Evolutionary conservation across 495 filamentous ascomycete genomes (phyloP).

Genomic region (Beverwykella pulmonaria): DNA sequence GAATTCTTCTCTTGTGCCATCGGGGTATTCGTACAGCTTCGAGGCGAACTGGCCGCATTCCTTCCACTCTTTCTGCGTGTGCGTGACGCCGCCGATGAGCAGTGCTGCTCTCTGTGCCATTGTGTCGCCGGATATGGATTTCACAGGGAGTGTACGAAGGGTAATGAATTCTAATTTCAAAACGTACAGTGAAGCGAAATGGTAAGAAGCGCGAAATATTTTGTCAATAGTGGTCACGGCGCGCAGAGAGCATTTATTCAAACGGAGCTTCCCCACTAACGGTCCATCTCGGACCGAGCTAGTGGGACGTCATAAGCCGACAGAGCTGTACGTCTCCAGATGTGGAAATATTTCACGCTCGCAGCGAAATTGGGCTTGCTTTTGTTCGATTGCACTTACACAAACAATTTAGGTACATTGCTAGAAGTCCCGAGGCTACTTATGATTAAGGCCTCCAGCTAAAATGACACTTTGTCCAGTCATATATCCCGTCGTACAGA

Average conservation of each 20-base stretch:
- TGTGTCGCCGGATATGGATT: neutral
- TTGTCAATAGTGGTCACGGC: neutral
- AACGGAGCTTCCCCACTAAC: neutral
- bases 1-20: slow-evolving; percentile 42
- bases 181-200: neutral
- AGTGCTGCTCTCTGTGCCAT: slow-evolving; percentile 36
- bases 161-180: neutral
- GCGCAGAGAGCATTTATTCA: slow-evolving; percentile 5
- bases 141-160: neutral
- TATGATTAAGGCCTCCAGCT: slow-evolving; percentile 43
- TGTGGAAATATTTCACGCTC: slow-evolving; percentile 10
- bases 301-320: neutral
- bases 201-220: neutral
- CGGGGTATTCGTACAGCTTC: slow-evolving; percentile 41
- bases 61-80: slow-evolving; percentile 44
- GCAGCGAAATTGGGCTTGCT: neutral
- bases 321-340: neutral
- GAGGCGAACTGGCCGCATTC: slow-evolving; percentile 31
- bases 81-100: slow-evolving; percentile 42
- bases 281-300: slow-evolving; percentile 11
- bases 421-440: slow-evolving; percentile 3
- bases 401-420: too few relatives aligned
- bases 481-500: slow-evolving; percentile 69
- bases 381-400: neutral
- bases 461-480: slow-evolving; percentile 51